These are phyloP conservation scores for Diophrys sp. DNA, from an alignment of 73 alveolate species.

Conservation along the genomic window DNA sequence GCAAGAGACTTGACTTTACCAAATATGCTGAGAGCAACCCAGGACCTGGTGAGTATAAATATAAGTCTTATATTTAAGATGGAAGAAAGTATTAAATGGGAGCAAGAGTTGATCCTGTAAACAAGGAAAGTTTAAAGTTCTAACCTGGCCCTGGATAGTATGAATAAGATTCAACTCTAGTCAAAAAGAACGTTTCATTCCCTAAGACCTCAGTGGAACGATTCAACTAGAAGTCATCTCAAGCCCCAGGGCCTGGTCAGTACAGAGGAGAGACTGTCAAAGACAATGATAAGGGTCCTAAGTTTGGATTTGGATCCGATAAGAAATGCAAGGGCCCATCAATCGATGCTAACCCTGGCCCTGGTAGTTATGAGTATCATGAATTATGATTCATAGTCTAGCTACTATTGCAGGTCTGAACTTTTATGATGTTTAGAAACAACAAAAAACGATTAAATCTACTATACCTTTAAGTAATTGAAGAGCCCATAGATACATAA, in stretches of 20 bases:
- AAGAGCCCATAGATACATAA: too few relatives aligned
- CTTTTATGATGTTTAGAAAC: too few relatives aligned
- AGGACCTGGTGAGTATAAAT: neutral
- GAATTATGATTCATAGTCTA: neutral
- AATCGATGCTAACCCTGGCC: neutral
- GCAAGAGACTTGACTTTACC: neutral
- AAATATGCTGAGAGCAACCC: neutral
- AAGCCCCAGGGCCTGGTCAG: neutral
- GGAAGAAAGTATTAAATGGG: neutral
- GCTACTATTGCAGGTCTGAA: too few relatives aligned
- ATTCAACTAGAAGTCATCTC: neutral
- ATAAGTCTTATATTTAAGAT: neutral
- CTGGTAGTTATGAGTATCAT: neutral
- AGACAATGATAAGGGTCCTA: neutral
- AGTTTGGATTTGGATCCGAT: neutral
- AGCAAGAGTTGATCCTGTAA: neutral
- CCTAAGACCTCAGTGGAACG: neutral
- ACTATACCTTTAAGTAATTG: too few relatives aligned
- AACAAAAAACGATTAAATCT: too few relatives aligned
- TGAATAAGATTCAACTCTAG: neutral
- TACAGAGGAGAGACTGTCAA: neutral
- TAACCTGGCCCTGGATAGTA: neutral
- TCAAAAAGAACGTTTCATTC: neutral
- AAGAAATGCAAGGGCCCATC: neutral
- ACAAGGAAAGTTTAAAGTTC: neutral